Conservation (phyloP, 805 yeast genomes). For the Myxozyma monticola region DNA sequence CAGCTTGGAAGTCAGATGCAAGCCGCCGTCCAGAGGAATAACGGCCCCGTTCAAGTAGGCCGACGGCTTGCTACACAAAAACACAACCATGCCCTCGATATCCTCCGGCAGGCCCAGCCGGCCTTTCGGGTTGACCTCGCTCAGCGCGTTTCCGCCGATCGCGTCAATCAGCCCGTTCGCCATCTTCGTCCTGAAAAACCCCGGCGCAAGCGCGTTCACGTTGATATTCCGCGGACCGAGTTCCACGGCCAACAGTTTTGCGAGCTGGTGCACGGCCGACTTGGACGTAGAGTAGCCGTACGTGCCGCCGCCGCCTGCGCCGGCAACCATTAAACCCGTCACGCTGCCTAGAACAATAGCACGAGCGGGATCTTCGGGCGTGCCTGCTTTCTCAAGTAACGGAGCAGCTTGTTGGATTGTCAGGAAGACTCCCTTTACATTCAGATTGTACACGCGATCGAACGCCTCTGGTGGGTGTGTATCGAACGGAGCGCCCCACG, state of each 20-base stretch:
- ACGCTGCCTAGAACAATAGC: conserved; percentile 67
- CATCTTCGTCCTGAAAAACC: conserved; percentile 76
- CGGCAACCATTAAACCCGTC: conserved; percentile 46
- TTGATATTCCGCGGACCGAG: conserved; percentile 67
- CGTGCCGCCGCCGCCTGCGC: conserved; percentile 50
- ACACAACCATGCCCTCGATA: conserved; percentile 55
- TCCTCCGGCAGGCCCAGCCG: conserved; percentile 66
- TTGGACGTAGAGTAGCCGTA: conserved; percentile 74
- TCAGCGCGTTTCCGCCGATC: conserved; percentile 53
- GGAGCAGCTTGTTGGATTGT: conserved; percentile 66
- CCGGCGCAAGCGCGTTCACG: conserved; percentile 73
- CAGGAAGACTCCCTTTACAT: conserved; percentile 66
- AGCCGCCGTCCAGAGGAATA: conserved; percentile 72
- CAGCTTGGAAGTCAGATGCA: conserved; percentile 45
- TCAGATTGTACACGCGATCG: conserved; percentile 62
- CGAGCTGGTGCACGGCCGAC: conserved; percentile 71
- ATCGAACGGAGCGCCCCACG: conserved; percentile 70
- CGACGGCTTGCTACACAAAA: conserved; percentile 56
- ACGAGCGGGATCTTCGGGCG: conserved; percentile 59
- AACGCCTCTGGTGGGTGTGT: conserved; percentile 62
- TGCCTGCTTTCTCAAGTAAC: conserved; percentile 53
- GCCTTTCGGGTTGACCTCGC: conserved; percentile 55
- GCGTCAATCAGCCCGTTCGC: conserved; percentile 59
- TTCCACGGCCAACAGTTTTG: conserved; percentile 61
- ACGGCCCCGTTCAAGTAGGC: conserved; percentile 67